These are phyloP conservation scores for Pichia paraexigua DNA, from an alignment of 805 yeast genomes.

Conservation along the genomic window DNA sequence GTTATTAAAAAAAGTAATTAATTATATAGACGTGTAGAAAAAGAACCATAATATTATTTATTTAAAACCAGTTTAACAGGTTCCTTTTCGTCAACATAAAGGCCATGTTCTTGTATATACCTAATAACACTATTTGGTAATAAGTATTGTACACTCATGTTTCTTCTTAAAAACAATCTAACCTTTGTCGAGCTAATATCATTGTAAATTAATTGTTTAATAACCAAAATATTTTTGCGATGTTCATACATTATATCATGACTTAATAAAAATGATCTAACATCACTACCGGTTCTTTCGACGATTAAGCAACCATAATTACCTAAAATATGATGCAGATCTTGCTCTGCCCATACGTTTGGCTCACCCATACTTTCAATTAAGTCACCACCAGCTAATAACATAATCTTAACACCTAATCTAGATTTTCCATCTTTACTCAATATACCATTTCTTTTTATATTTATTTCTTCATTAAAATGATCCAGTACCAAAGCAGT, in stretches of 20 bases:
- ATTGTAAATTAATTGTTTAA: conserved; percentile 92
- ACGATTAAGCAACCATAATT: conserved; percentile 94
- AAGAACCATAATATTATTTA: conserved; percentile 3
- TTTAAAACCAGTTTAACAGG: conserved; percentile 84
- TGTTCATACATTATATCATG: conserved; percentile 98
- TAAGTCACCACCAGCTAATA: conserved; percentile 94
- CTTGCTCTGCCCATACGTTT: conserved; percentile 96
- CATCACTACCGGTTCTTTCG: conserved; percentile 95
- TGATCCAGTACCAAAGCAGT: conserved; percentile 95
- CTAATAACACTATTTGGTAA: conserved; percentile 92
- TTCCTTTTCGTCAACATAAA: conserved; percentile 79
- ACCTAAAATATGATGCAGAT: conserved; percentile 90
- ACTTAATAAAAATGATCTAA: conserved; percentile 78
- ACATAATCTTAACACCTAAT: conserved; percentile 83
- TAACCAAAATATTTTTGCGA: conserved; percentile 84
- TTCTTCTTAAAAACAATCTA: conserved; percentile 82
- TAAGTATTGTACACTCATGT: conserved; percentile 93
- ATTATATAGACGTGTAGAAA: not conserved
- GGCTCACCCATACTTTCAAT: conserved; percentile 99
- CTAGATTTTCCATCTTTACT: conserved; percentile 44
- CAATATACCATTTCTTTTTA: conserved; percentile 77
- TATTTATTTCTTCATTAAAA: conserved; percentile 89
- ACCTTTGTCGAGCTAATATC: conserved; percentile 95
- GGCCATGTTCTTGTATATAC: conserved; percentile 85
- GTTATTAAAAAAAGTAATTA: not conserved